Conservation (phyloP, 2,329 filamentous ascomycete species). For the Coniella lustricola region DNA sequence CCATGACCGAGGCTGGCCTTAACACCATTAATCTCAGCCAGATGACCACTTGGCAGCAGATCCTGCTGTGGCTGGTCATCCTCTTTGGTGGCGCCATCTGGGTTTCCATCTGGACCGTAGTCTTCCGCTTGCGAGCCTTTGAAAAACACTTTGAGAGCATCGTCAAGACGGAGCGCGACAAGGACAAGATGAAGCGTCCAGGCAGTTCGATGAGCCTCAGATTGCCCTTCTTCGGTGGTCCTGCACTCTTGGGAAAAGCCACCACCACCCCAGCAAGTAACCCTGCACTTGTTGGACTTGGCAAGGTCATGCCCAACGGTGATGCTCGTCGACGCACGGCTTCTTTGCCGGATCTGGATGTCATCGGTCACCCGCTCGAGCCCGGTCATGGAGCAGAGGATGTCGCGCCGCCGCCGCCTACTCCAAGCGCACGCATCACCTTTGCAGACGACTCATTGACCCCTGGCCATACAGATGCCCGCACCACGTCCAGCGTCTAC, state of each 20-base stretch:
- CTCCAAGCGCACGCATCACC: conserved; percentile 1
- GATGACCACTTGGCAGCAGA: conserved; percentile 62
- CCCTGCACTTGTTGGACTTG: neutral
- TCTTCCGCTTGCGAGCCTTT: conserved; percentile 54
- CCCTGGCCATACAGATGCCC: neutral
- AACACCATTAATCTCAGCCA: conserved; percentile 60
- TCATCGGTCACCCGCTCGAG: neutral
- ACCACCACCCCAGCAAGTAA: conserved; percentile 2
- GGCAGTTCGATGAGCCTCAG: conserved; percentile 17
- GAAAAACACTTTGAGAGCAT: conserved; percentile 52
- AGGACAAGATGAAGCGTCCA: conserved; percentile 15
- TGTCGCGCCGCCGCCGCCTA: neutral
- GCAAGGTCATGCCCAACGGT: neutral
- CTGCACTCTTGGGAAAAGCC: conserved; percentile 6
- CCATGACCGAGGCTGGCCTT: conserved; percentile 61
- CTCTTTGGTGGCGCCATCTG: conserved; percentile 61
- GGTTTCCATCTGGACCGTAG: conserved; percentile 57
- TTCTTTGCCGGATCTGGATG: conserved; percentile 2
- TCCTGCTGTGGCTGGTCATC: conserved; percentile 57
- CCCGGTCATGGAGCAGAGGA: neutral
- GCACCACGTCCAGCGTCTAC: neutral
- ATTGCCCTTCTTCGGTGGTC: neutral
- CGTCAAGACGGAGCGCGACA: conserved; percentile 30
- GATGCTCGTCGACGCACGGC: conserved; percentile 1
- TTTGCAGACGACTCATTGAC: conserved; percentile 1